Base-by-base conservation (phyloP, 306 rosid species). In the Echinosophora koreensis region DNA sequence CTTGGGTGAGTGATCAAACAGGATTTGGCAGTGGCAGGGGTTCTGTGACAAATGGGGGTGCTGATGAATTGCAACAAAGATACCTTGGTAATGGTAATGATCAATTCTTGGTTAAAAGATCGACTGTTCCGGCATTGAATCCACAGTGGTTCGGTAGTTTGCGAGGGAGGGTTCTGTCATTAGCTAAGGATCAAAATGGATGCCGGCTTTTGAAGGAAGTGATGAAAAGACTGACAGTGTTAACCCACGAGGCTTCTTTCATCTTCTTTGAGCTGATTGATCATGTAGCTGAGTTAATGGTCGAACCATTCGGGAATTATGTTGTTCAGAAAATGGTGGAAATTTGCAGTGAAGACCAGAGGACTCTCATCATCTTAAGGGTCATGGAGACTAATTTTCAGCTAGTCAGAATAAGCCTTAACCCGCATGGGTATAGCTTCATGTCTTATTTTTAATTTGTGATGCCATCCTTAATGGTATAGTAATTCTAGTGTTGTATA, bases 251-350 rank as follows among this genome's bases (percentile, higher is more conserved):
- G 14, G 39, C 83, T 18, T 73, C 70, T 13, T 6, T 46, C 5
- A 60, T 88, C 3, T 84, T 86, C 63, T 2, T 3, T 0, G 92
- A 87, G 84, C 62, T 90, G 67, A 69, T 87, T 0, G 68, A 69
- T 13, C 54, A 85, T 41, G 73, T 87, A 8, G 14, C 32, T 16
- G 76, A 74, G 39, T 72, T 92, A 69, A 84, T 87, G 87, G 2
- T 81, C 13, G 82, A 90, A 49, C 84, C 85, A 1, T 79, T 49
- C 44, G 97, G 93, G 12, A 88, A 81, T 35, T 77, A 86, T 38
- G 92, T 90, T n/a, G 57, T 87, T 66, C 90, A 87, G 78, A 88
- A 79, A 68, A 83, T 90, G 72, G 67, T 88, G 5, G 89, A 79
- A 56, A 72, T 85, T 0, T 87, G 90, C 57, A 80, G 42, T 10